Percentiles rank a stretch among this genome's conserved stretches.
phyloP scores from a whole-genome alignment of 2,329 filamentous ascomycete genomes.

The Ascochyta fabae region DNA sequence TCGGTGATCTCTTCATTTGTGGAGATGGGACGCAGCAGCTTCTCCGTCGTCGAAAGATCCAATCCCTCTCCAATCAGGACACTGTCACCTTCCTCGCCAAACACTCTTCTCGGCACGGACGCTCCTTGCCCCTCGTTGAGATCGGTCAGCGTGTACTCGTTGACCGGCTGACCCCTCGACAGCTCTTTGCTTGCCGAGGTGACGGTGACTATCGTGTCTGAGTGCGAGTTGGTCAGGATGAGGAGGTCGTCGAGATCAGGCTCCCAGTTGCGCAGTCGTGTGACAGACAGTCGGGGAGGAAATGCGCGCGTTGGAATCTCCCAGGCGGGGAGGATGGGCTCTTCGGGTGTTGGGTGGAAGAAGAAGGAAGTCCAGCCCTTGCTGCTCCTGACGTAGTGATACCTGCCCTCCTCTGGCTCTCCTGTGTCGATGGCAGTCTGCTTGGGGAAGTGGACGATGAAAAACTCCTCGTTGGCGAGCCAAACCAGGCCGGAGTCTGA shows the following conservation, averaged over 20 bases:
- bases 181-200: constrained; percentile 75
- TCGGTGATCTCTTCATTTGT: constrained; percentile 78
- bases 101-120: constrained; percentile 58
- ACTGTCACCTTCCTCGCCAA: constrained; percentile 66
- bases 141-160: constrained; percentile 76
- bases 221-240: constrained; percentile 80
- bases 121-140: constrained; percentile 78
- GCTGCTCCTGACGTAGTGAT: constrained; percentile 74
- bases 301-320: constrained; percentile 62
- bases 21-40: constrained; percentile 77
- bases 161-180: constrained; percentile 64
- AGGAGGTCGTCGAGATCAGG: constrained; percentile 82
- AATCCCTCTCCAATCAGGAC: constrained; percentile 79
- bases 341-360: constrained; percentile 75
- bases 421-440: constrained; percentile 52
- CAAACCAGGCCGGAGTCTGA: constrained; percentile 81
- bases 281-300: constrained; percentile 77
- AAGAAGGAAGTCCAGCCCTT: constrained; percentile 64
- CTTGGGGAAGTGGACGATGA: constrained; percentile 68
- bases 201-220: constrained; percentile 78
- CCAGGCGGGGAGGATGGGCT: constrained; percentile 32
- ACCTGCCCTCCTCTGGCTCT: constrained; percentile 68
- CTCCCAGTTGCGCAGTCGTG: constrained; percentile 79
- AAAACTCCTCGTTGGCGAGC: constrained; percentile 86
- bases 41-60: constrained; percentile 83